Evolutionary conservation across 441 rosid genomes (phyloP), one percentile per base, ranked within the genome.

Genomic region (Breynia disticha): DNA sequence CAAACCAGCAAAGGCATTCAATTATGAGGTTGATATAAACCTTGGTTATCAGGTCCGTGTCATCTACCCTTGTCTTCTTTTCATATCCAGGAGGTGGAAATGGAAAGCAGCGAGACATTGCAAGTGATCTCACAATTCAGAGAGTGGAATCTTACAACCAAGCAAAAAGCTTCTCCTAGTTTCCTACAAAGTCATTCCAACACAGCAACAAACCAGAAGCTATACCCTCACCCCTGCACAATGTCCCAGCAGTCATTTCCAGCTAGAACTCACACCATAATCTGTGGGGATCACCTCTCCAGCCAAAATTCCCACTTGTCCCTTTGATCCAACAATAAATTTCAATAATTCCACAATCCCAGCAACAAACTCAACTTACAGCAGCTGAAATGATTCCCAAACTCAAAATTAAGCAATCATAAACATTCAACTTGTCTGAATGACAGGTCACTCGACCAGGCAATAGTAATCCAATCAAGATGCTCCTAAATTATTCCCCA

Each of bases 91-190:
- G 88, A 55, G 91, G 91, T 19, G 86, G 91, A 70, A 86, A 83
- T 47, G 91, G 91, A 65, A 83, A 86, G 80, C 95, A 83, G 71
- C 91, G 91, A 76, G 91, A 83, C 95, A 83, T 83, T 69, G 76
- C 81, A 81, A 57, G 55, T 21, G 57, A 48, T 58, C 67, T 62
- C 46, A 54, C 49, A 70, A 64, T 38, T 56, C 21, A 65, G 37
- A 64, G 72, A 74, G 66, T 50, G 37, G 56, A 48, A 43, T 42
- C 56, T 60, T 46, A 61, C 65, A 55, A 60, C 71, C 47, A 28
- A 75, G 22, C 48, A 72, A 57, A 63, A 50, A 38, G 62, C 66
- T 74, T 68, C 59, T 66, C 59, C 64, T 70, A 63, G 50, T 63
- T 45, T 54, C 65, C 68, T 5, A 60, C 22, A 68, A 50, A 52